Percentiles rank a stretch among this genome's conserved stretches.
Conservation (phyloP, 2,329 filamentous ascomycete species). For the Aspergillus hortae region DNA sequence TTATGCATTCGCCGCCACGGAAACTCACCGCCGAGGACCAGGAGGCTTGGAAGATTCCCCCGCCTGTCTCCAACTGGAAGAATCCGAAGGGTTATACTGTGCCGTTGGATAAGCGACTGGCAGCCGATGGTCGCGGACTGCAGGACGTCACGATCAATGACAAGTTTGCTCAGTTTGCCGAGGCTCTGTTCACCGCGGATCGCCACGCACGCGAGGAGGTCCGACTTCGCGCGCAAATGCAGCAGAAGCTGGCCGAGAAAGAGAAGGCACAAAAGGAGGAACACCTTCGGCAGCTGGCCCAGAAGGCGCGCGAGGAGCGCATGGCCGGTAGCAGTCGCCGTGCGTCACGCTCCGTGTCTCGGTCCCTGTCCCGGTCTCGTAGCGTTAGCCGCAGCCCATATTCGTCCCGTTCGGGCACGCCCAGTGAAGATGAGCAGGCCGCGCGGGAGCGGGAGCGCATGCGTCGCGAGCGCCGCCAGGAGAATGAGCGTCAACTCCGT, state of each 20-base stretch:
- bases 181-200: slow-evolving; percentile 91
- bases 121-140: slow-evolving; percentile 84
- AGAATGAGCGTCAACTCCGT: slow-evolving; percentile 83
- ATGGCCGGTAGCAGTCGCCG: slow-evolving; percentile 39
- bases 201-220: slow-evolving; percentile 94
- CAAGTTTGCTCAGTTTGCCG: slow-evolving; percentile 94
- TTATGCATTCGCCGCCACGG: slow-evolving; percentile 90
- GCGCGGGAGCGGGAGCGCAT: slow-evolving; percentile 72
- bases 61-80: slow-evolving; percentile 97
- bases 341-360: slow-evolving; percentile 37
- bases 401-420: slow-evolving; percentile 44
- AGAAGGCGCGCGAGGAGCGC: slow-evolving; percentile 85
- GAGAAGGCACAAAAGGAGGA: slow-evolving; percentile 95
- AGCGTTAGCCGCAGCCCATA: slow-evolving; percentile 42
- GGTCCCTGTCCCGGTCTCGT: slow-evolving; percentile 44
- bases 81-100: slow-evolving; percentile 98
- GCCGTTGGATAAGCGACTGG: slow-evolving; percentile 88
- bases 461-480: slow-evolving; percentile 71
- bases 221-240: slow-evolving; percentile 86
- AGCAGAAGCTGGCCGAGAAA: slow-evolving; percentile 92
- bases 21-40: slow-evolving; percentile 97
- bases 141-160: slow-evolving; percentile 97
- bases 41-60: slow-evolving; percentile 89
- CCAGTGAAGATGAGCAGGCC: slow-evolving; percentile 63
- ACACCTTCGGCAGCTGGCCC: slow-evolving; percentile 78